Evolutionary conservation across 495 filamentous ascomycete species (phyloP).

Genomic region (Aspergillus sclerotioniger): DNA sequence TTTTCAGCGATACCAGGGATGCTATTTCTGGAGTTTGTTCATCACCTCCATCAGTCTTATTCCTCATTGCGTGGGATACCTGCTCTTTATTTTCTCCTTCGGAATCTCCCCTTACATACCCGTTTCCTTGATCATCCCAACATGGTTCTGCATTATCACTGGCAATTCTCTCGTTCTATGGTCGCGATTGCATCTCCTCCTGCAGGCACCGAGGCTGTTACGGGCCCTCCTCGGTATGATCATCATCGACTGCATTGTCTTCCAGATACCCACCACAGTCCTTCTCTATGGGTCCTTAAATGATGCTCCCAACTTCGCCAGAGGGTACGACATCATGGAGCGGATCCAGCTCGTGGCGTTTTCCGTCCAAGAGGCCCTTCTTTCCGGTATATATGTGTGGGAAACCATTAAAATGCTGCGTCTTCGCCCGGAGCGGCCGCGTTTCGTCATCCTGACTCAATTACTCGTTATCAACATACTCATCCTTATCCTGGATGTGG

Average conservation of each 20-base stretch:
- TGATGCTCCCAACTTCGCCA: constrained; percentile 24
- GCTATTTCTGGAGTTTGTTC: constrained; percentile 54
- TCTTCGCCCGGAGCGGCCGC: constrained; percentile 27
- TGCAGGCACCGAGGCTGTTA: constrained; percentile 35
- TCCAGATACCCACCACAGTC: constrained; percentile 42
- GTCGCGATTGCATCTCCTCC: constrained; percentile 47
- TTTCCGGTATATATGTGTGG: constrained; percentile 57
- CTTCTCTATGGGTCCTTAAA: constrained; percentile 40
- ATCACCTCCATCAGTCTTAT: constrained; percentile 40
- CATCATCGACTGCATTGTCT: constrained; percentile 40
- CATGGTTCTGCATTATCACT: constrained; percentile 49
- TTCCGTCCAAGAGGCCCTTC: constrained; percentile 53
- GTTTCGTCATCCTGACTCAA: constrained; percentile 38
- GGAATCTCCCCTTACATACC: constrained; percentile 34
- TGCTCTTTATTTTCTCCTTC: constrained; percentile 40
- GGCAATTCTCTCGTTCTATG: constrained; percentile 50
- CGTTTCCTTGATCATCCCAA: constrained; percentile 37
- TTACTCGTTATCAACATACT: constrained; percentile 50
- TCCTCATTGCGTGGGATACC: constrained; percentile 43
- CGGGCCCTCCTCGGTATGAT: constrained; percentile 41
- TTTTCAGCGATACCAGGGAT: constrained; percentile 46
- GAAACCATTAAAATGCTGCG: constrained; percentile 47
- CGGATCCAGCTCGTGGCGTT: constrained; percentile 53
- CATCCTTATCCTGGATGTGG: constrained; percentile 47
- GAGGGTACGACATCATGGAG: constrained; percentile 50